Conservation (phyloP, 768 basidiomycete species). For the Collybia mongolica region DNA sequence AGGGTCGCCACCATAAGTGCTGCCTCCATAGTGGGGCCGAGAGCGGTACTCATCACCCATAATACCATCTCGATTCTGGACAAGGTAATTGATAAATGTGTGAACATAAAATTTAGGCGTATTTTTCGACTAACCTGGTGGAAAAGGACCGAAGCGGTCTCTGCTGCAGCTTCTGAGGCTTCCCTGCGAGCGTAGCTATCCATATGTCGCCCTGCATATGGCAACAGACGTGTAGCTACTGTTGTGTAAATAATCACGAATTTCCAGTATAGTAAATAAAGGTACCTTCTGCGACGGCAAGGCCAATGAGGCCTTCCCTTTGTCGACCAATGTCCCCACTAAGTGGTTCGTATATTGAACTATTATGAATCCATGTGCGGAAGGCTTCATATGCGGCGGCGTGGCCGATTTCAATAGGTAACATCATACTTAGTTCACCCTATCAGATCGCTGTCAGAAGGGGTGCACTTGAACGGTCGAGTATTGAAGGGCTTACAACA, state of each 20-base stretch:
- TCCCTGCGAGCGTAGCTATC: conserved; percentile 47
- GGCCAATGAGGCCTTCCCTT: conserved; percentile 62
- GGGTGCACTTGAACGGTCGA: background rate
- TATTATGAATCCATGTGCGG: conserved; percentile 63
- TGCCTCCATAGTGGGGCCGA: conserved; percentile 14
- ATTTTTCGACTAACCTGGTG: conserved; percentile 37
- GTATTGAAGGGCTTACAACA: conserved; percentile 34
- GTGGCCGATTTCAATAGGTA: conserved; percentile 64
- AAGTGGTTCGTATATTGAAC: conserved; percentile 52
- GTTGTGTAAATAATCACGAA: conserved; percentile 6
- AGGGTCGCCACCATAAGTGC: conserved; percentile 28
- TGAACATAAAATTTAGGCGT: background rate
- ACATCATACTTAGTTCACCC: conserved; percentile 51
- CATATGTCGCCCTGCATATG: conserved; percentile 40
- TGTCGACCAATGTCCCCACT: conserved; percentile 59
- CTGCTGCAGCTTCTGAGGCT: conserved; percentile 65
- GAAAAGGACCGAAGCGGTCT: conserved; percentile 63
- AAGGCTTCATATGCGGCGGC: conserved; percentile 81
- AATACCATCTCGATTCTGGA: conserved; percentile 29
- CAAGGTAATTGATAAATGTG: conserved; percentile 4
- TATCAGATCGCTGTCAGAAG: conserved; percentile 18
- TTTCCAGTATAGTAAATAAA: background rate
- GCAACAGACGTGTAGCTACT: conserved; percentile 56
- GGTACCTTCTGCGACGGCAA: conserved; percentile 72
- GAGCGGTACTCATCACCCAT: conserved; percentile 29